Evolutionary conservation across 208 protist genomes (phyloP).

Genomic region (Crithidia expoeki): DNA sequence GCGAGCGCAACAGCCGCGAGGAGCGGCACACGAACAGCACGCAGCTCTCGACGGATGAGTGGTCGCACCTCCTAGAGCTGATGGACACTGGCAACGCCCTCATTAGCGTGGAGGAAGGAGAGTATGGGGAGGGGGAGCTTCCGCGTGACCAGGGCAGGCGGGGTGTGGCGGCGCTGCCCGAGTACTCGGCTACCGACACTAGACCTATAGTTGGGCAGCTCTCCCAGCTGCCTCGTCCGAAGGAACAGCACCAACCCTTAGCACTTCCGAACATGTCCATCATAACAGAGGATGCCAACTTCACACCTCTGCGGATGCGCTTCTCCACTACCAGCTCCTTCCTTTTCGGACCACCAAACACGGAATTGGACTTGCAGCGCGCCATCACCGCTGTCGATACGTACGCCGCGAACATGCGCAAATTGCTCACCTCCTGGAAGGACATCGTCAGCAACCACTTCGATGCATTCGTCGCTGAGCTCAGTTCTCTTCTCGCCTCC

Average conservation of each 20-base stretch:
- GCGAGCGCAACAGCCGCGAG: neutral
- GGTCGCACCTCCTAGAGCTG: neutral
- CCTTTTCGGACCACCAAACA: neutral
- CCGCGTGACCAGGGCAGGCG: neutral
- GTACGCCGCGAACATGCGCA: slow-evolving; percentile 8
- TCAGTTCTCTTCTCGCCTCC: neutral
- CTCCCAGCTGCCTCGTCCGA: neutral
- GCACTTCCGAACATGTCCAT: neutral
- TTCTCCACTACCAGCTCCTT: slow-evolving; percentile 5
- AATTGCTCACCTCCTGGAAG: slow-evolving; percentile 3
- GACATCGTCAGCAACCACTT: slow-evolving; percentile 2
- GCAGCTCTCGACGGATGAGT: slow-evolving; percentile 5
- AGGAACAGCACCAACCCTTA: neutral
- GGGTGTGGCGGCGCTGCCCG: neutral
- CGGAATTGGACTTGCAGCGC: slow-evolving; percentile 5
- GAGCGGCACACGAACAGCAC: slow-evolving; percentile 6
- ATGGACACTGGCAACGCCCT: slow-evolving; percentile 3
- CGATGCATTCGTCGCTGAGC: neutral
- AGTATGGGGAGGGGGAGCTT: too few relatives aligned
- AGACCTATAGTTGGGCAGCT: too few relatives aligned
- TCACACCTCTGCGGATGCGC: slow-evolving; percentile 8
- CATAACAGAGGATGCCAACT: neutral
- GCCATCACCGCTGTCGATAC: slow-evolving; percentile 8
- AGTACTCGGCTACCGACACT: neutral
- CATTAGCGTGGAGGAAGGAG: slow-evolving; percentile 2